Evolutionary conservation across 345 rosid species (phyloP), one percentile per base, ranked within the genome.

Genomic region (Eucalyptus curtisii): DNA sequence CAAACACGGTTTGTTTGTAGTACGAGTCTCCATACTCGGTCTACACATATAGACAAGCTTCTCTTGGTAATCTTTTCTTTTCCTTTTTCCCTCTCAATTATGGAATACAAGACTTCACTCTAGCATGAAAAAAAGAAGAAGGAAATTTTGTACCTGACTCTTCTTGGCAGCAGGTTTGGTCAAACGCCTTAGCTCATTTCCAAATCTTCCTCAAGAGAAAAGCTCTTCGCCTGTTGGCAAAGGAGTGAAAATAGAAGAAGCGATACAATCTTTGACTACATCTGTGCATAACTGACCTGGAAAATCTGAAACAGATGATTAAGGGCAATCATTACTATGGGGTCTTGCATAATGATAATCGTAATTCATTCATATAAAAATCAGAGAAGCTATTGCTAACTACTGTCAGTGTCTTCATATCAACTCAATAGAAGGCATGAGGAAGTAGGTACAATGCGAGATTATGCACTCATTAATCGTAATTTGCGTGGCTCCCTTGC

Each of bases 151-250:
- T 48, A 91, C 93, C 88, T 49, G 30, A 53, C 87, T 86, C 4
- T 92, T 90, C 42, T 87, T 89, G 49, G 90, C 76, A 2, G 88
- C 88, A 7, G 92, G 85, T 53, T 87, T 89, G 27, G 89, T 91
- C 11, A 90, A 10, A 85, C 86, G 87, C 52, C 57, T 82, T 30
- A 90, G 89, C 49, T 92, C 90, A 92, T 88, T 88, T 90, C 88
- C 8, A 81, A 14, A 88, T 92, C 91, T 86, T 92, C 92, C 80
- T 86, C 90, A 30, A 33, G 76, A 50, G 91, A 91, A 44, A 90
- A 79, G 68, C 71, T 33, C 8, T 33, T 71, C 44, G 25, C 45
- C 22, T 1, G 9, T 7, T 16, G 14, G 71, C 66, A 24, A 5
- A 37, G 16, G 31, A 88, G 76, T 8, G 40, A 52, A 53, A 88